These are phyloP conservation scores for Citrullus colocynthis DNA, from an alignment of 306 rosid genomes.

Conservation along the genomic window DNA sequence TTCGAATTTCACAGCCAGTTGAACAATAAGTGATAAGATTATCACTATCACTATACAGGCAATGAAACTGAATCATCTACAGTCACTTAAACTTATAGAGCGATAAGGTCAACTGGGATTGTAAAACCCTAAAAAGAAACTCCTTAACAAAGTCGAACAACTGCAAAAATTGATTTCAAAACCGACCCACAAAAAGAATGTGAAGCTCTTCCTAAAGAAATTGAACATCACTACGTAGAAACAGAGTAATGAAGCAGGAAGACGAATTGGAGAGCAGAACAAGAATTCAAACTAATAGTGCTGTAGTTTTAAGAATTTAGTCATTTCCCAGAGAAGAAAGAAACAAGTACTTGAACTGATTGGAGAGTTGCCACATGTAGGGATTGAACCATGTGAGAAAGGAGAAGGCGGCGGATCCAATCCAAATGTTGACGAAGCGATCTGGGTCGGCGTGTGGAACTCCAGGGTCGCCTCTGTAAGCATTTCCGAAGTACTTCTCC, in stretches of 20 bases:
- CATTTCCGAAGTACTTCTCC: conserved; percentile 91
- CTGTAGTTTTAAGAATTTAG: background rate
- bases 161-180: background rate
- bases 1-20: background rate
- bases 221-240: background rate
- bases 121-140: background rate
- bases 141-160: background rate
- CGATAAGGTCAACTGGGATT: background rate
- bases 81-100: background rate
- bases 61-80: background rate
- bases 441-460: conserved; percentile 60
- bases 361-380: conserved; percentile 59
- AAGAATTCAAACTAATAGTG: background rate
- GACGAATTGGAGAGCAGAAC: background rate
- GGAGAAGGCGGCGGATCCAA: conserved; percentile 50
- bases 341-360: conserved; percentile 43
- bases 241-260: background rate
- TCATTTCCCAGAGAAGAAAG: background rate
- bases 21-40: background rate
- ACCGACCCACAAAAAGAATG: background rate
- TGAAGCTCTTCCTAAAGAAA: background rate
- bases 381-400: conserved; percentile 45
- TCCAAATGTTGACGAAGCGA: conserved; percentile 60
- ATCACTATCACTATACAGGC: background rate
- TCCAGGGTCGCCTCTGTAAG: conserved; percentile 91